Evolutionary conservation across 306 rosid genomes (phyloP).

Genomic region (Neltuma alba): DNA sequence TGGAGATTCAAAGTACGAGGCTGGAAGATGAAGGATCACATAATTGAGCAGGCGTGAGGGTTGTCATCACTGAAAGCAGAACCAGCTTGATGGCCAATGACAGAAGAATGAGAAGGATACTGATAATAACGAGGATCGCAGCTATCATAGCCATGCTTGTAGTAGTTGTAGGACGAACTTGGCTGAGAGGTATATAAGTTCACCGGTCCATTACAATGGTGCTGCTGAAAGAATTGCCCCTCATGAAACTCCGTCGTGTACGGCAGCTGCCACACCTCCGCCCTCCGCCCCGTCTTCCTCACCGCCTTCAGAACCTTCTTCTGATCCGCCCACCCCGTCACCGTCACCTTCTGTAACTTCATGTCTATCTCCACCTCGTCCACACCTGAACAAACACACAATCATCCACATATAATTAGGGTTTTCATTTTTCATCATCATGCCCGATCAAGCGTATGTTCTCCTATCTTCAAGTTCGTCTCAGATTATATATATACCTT

Average conservation of each 20-base stretch:
- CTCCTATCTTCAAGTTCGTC: background rate
- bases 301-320: slow-evolving; percentile 73
- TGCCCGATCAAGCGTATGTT: background rate
- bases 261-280: slow-evolving; percentile 83
- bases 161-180: slow-evolving; percentile 78
- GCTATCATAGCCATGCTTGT: slow-evolving; percentile 76
- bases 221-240: slow-evolving; percentile 47
- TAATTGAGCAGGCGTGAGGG: slow-evolving; percentile 70
- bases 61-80: slow-evolving; percentile 89
- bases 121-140: slow-evolving; percentile 48
- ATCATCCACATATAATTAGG: background rate
- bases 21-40: slow-evolving; percentile 36
- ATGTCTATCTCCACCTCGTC: slow-evolving; percentile 53
- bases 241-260: slow-evolving; percentile 46
- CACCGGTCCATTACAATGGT: slow-evolving; percentile 66
- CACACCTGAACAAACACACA: slow-evolving; percentile 46
- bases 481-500: slow-evolving; percentile 41
- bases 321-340: slow-evolving; percentile 75
- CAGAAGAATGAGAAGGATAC: slow-evolving; percentile 58
- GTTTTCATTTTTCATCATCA: background rate
- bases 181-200: slow-evolving; percentile 55
- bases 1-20: too few relatives aligned
- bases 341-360: slow-evolving; percentile 68
- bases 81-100: slow-evolving; percentile 66
- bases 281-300: slow-evolving; percentile 71